A percentile compares a stretch with the other conserved stretches of the same genome.
Conservation (phyloP, 176 grass and related monocot species). For the Hsuehochloa calcarea region DNA sequence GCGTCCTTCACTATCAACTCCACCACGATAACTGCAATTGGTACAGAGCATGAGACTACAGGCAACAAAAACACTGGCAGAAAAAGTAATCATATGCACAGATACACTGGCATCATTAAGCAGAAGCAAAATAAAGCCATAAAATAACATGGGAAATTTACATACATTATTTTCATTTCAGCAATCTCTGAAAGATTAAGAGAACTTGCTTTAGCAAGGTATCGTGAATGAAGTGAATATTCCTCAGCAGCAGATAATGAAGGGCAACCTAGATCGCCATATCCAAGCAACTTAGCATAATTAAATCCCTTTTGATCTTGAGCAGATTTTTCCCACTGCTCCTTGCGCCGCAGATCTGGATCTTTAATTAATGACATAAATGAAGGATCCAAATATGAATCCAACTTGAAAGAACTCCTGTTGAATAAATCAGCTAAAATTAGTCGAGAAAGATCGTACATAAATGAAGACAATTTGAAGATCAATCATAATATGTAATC, state of each 20-base stretch:
- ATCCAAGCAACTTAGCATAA: slow-evolving; percentile 86
- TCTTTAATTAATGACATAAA: slow-evolving; percentile 99
- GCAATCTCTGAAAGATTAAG: slow-evolving; percentile 95
- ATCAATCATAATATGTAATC: neutral
- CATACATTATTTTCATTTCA: slow-evolving; percentile 99
- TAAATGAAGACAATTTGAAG: neutral
- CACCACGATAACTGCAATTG: slow-evolving; percentile 71
- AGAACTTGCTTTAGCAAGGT: slow-evolving; percentile 95
- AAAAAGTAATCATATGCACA: neutral
- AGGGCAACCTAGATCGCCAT: slow-evolving; percentile 79
- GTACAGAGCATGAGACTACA: slow-evolving; percentile 13
- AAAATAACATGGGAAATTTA: slow-evolving; percentile 15
- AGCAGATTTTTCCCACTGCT: slow-evolving; percentile 76
- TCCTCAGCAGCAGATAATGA: slow-evolving; percentile 91
- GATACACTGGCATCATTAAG: slow-evolving; percentile 9
- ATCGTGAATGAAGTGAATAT: slow-evolving; percentile 97
- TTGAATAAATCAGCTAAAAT: slow-evolving; percentile 36
- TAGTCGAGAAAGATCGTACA: neutral
- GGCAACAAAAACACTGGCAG: neutral
- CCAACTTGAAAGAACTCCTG: slow-evolving; percentile 77
- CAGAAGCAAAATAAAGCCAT: slow-evolving; percentile 1
- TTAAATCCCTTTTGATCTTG: slow-evolving; percentile 90
- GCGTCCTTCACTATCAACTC: slow-evolving; percentile 84
- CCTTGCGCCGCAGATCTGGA: slow-evolving; percentile 68
- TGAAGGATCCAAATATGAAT: slow-evolving; percentile 83